These are phyloP conservation scores for Aspergillus unguis DNA, from an alignment of 2,329 filamentous ascomycete species.

Conservation along the genomic window DNA sequence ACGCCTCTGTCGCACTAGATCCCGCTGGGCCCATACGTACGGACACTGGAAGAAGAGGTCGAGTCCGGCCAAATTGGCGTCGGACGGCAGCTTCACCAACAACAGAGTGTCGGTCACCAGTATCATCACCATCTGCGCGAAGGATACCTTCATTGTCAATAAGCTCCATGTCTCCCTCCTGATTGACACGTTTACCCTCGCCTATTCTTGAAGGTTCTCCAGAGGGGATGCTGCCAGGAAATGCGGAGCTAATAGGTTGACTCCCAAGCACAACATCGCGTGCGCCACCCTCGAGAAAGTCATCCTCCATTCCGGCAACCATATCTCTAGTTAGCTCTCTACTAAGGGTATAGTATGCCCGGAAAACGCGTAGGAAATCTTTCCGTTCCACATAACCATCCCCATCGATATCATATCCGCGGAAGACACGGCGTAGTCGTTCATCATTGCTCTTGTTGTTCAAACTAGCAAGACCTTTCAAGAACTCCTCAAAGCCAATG, in stretches of 20 bases:
- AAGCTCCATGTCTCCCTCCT: conserved; percentile 63
- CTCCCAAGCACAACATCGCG: conserved; percentile 72
- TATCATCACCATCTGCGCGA: conserved; percentile 59
- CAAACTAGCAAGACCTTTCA: conserved; percentile 71
- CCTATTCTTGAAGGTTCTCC: conserved; percentile 60
- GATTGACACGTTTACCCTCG: conserved; percentile 64
- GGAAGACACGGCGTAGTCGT: conserved; percentile 71
- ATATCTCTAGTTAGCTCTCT: conserved; percentile 86
- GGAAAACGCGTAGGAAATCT: conserved; percentile 87
- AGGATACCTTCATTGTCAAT: conserved; percentile 59
- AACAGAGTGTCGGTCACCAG: conserved; percentile 58
- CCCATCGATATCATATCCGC: conserved; percentile 84
- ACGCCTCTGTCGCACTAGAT: conserved; percentile 11
- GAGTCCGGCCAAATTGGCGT: conserved; percentile 32
- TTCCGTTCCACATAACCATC: conserved; percentile 82
- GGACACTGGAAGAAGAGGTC: conserved; percentile 33
- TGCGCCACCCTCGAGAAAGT: conserved; percentile 70
- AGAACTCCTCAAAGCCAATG: conserved; percentile 89
- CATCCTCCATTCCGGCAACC: conserved; percentile 71
- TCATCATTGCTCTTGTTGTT: conserved; percentile 59
- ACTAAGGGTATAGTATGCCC: conserved; percentile 86
- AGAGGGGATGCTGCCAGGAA: conserved; percentile 65
- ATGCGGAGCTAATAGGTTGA: conserved; percentile 74
- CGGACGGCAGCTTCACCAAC: conserved; percentile 49
- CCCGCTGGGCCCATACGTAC: conserved; percentile 22